phyloP scores from a whole-genome alignment of 2,329 filamentous ascomycete species.

The Incumbomyces lentus region DNA sequence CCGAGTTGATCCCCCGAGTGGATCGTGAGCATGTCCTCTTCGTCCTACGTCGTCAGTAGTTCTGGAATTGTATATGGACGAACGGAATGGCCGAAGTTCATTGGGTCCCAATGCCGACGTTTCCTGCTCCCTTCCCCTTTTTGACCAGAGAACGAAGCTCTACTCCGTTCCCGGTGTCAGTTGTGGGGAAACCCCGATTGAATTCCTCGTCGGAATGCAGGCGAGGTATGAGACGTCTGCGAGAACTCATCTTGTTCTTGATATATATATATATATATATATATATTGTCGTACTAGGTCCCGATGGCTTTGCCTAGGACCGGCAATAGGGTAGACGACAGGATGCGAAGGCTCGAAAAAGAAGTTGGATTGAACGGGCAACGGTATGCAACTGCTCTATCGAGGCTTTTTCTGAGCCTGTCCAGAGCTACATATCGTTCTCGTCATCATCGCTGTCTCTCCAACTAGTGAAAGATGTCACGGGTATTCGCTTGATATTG shows the following conservation, averaged over 20 bases:
- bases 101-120: not conserved
- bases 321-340: too few relatives aligned
- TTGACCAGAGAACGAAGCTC: too few relatives aligned
- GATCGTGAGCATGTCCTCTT: slow-evolving; percentile 53
- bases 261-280: too few relatives aligned
- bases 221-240: too few relatives aligned
- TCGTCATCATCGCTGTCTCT: slow-evolving; percentile 11
- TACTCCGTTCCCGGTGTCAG: not conserved
- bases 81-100: slow-evolving; percentile 18
- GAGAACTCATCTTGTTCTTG: too few relatives aligned
- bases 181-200: too few relatives aligned
- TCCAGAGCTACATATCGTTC: not conserved
- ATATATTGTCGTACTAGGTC: too few relatives aligned
- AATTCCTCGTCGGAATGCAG: too few relatives aligned
- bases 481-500: not conserved
- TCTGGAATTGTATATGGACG: slow-evolving; percentile 11
- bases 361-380: too few relatives aligned
- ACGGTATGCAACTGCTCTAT: not conserved
- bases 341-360: too few relatives aligned
- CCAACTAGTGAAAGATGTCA: not conserved
- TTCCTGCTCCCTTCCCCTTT: not conserved
- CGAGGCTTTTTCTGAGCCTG: not conserved
- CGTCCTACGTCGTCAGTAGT: slow-evolving; percentile 17
- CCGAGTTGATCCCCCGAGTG: too few relatives aligned
- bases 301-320: too few relatives aligned